A percentile compares a stretch with the other conserved stretches of the same genome.
phyloP scores from a whole-genome alignment of 1,139 yeast species.

The Arxiozyma slooffiae region DNA sequence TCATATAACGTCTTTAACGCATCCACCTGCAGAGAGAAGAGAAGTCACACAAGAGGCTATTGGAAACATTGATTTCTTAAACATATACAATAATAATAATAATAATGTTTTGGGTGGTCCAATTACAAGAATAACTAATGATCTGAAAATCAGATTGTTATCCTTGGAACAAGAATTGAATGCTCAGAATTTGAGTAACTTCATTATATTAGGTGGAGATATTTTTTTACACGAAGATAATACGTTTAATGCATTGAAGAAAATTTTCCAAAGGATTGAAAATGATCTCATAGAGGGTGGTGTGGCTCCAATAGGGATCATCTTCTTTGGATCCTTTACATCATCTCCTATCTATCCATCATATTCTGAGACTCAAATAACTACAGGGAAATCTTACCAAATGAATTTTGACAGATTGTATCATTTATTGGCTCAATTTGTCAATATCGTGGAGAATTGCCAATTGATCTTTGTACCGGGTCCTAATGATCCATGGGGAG shows the following conservation, averaged over 20 bases:
- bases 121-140: constrained; percentile 47
- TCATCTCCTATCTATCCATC: constrained; percentile 46
- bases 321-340: constrained; percentile 61
- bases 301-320: constrained; percentile 49
- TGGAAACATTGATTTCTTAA: constrained; percentile 73
- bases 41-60: constrained; percentile 54
- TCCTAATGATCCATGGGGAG: constrained; percentile 77
- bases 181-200: constrained; percentile 37
- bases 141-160: constrained; percentile 45
- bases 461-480: constrained; percentile 74
- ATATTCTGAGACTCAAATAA: constrained; percentile 34
- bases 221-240: constrained; percentile 52
- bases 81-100: constrained; percentile 38
- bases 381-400: constrained; percentile 46
- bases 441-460: constrained; percentile 36
- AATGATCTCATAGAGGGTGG: constrained; percentile 32
- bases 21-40: constrained; percentile 82
- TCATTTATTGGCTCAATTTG: constrained; percentile 40
- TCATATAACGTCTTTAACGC: constrained; percentile 67
- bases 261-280: constrained; percentile 43
- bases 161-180: constrained; percentile 46
- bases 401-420: constrained; percentile 68
- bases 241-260: constrained; percentile 51
- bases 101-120: constrained; percentile 32
- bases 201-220: constrained; percentile 67